A percentile compares a stretch with the other conserved stretches of the same genome.
phyloP scores from a whole-genome alignment of 108 stramenopile genomes.

The Nitzschia sp. region DNA sequence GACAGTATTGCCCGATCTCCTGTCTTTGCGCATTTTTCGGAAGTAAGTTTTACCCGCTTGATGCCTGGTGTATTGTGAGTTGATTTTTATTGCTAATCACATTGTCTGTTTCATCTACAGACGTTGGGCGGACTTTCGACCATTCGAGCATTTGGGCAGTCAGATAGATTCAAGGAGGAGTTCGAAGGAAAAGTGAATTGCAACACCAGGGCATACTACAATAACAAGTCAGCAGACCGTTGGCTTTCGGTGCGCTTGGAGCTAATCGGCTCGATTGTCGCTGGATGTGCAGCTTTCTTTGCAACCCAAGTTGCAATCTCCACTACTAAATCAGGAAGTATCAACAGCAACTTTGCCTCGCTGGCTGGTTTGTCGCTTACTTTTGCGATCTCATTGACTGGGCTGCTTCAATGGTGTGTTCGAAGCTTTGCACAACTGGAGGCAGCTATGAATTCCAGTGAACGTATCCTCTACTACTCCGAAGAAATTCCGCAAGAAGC shows the following conservation, averaged over 20 bases:
- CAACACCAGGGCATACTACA: slow-evolving; percentile 64
- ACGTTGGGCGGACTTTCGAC: slow-evolving; percentile 87
- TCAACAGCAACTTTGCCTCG: slow-evolving; percentile 51
- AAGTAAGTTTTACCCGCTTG: slow-evolving; percentile 25
- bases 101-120: not conserved
- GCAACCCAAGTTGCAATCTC: slow-evolving; percentile 59
- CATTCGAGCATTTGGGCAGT: slow-evolving; percentile 84
- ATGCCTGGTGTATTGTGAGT: not conserved
- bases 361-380: slow-evolving; percentile 81
- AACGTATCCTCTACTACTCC: slow-evolving; percentile 81
- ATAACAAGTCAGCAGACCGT: slow-evolving; percentile 65
- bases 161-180: slow-evolving; percentile 44
- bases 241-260: slow-evolving; percentile 86
- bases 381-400: slow-evolving; percentile 82
- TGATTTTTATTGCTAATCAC: not conserved
- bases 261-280: slow-evolving; percentile 53
- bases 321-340: slow-evolving; percentile 4
- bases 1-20: slow-evolving; percentile 90
- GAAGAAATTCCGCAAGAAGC: slow-evolving; percentile 77
- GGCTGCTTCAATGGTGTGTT: slow-evolving; percentile 83
- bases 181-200: slow-evolving; percentile 64
- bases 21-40: slow-evolving; percentile 92
- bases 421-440: slow-evolving; percentile 84
- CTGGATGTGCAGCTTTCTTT: slow-evolving; percentile 66
- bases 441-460: slow-evolving; percentile 88